Base-by-base conservation (phyloP, 441 rosid genomes). In the Pelargonium hybrid region DNA sequence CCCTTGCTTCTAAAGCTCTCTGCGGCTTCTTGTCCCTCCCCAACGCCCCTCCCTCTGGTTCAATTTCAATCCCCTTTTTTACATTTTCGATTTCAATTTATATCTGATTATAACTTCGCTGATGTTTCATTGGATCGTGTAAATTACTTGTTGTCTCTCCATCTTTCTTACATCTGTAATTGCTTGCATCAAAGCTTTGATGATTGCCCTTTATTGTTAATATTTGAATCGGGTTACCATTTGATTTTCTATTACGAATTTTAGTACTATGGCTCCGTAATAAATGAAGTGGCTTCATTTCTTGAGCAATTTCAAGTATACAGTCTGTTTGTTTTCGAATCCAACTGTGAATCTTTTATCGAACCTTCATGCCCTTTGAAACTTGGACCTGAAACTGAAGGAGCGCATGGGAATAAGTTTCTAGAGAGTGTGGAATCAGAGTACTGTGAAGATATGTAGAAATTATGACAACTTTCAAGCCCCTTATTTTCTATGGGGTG, bases 11-110 rank as follows among this genome's bases (percentile, higher is more conserved):
- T 67, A 73, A 73, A n/a, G 87, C 89, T 67, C 73, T 50, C 62
- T 90, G 95, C 66, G 94, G 96, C 78, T 88, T 91, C 82, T 66
- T 93, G 69, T 86, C 79, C 87, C 96, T 91, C 75, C 95, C 98
- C 20, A 75, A 77, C 71, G 82, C 90, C 2, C 92, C 97, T 77
- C 85, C 84, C 50, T 80, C 91, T 84, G 96, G 97, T 90, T 84
- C 72, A 48, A 45, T 10, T n/a, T n/a, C n/a, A n/a, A n/a, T n/a
- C 67, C 15, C 73, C 45, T 7, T 37, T 54, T 59, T 45, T 18
- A 7, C 34, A 14, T 43, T 43, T 34, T 17, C 21, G 21, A 4
- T 11, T 66, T 2, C 39, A 23, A 34, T 54, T 20, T 15, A 50
- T 17, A 50, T 50, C 57, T 1, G n/a, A 5, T n/a, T 50, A 13